Conservation (phyloP, 495 filamentous ascomycete genomes). For the Neurospora sp. region DNA sequence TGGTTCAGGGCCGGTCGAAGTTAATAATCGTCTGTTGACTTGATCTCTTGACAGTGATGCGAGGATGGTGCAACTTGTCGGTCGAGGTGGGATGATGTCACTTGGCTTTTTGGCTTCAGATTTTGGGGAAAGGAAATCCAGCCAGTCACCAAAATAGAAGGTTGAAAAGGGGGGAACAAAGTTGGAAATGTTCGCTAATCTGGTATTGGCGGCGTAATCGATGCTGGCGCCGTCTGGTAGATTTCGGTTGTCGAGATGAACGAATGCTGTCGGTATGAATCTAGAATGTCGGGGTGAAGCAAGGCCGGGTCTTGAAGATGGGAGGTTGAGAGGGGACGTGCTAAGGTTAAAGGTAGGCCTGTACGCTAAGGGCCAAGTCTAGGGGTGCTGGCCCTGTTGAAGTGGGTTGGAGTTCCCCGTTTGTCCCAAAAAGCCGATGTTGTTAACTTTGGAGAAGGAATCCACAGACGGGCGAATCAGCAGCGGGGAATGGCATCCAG, state of each 20-base stretch:
- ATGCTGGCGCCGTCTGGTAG: background rate
- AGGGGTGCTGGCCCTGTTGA: too few species aligned
- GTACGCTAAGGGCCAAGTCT: background rate
- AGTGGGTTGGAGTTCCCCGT: background rate
- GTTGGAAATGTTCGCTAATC: background rate
- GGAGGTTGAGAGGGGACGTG: background rate
- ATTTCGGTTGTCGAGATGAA: background rate
- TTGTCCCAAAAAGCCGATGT: background rate
- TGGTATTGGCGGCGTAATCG: background rate
- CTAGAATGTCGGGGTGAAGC: background rate
- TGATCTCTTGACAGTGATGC: background rate
- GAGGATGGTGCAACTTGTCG: constrained; percentile 11
- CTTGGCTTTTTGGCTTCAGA: background rate
- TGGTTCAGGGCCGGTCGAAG: background rate
- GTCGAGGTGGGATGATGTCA: background rate
- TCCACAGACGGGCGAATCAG: background rate
- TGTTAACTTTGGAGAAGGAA: background rate
- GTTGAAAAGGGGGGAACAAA: background rate
- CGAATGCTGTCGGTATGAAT: background rate
- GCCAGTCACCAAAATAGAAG: background rate
- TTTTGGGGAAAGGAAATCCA: background rate
- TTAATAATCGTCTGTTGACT: background rate
- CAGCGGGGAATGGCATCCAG: background rate
- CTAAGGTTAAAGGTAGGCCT: background rate
- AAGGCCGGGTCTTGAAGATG: background rate